A percentile compares a stretch with the other conserved stretches of the same genome.
Conservation (phyloP, 768 basidiomycete genomes). For the Suillus subluteus region DNA sequence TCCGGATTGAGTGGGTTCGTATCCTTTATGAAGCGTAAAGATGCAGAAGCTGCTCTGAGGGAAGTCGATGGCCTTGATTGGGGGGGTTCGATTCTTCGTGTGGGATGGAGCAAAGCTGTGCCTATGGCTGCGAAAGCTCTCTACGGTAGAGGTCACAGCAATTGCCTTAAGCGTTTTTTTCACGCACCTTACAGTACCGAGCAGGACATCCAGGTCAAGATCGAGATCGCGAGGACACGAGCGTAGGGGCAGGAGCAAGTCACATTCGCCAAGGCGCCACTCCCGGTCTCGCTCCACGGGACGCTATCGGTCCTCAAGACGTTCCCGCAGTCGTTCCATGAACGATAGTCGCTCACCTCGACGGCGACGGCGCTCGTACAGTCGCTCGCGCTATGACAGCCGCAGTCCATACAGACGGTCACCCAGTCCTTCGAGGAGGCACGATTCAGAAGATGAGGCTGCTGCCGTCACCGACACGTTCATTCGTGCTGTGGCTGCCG, state of each 20-base stretch:
- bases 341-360: conserved; percentile 47
- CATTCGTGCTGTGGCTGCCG: conserved; percentile 83
- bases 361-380: conserved; percentile 44
- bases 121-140: conserved; percentile 77
- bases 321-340: conserved; percentile 55
- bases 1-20: conserved; percentile 93
- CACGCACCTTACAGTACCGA: conserved; percentile 10
- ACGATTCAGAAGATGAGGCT: conserved; percentile 56
- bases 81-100: conserved; percentile 86
- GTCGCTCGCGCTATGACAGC: conserved; percentile 38
- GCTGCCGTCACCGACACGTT: conserved; percentile 78
- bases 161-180: background rate
- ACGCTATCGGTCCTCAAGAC: conserved; percentile 44
- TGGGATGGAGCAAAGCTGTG: conserved; percentile 98
- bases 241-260: conserved; percentile 29
- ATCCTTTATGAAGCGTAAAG: conserved; percentile 91
- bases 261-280: conserved; percentile 35
- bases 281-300: conserved; percentile 39
- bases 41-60: conserved; percentile 86
- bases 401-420: conserved; percentile 54
- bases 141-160: conserved; percentile 62
- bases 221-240: conserved; percentile 38
- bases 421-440: conserved; percentile 33
- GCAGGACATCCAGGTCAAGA: conserved; percentile 34
- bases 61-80: conserved; percentile 94